Percentiles rank a stretch among this genome's conserved stretches.
These are phyloP conservation scores for Vaccinium macrocarpon DNA, from an alignment of 148 eudicot species.

Conservation along the genomic window DNA sequence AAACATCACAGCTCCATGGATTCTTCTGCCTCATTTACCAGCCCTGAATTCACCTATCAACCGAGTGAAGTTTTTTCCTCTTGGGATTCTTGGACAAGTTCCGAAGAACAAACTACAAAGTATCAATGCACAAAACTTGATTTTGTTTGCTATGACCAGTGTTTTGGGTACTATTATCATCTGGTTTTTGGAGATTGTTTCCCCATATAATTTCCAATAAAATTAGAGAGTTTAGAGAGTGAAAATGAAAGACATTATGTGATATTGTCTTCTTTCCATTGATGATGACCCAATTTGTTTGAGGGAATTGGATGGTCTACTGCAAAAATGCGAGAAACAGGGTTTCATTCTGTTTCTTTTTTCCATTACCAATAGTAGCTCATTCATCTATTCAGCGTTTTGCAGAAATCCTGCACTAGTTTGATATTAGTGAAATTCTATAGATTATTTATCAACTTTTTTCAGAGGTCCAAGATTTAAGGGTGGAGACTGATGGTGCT, in stretches of 20 bases:
- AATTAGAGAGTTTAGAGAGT: background rate
- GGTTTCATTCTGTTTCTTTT: background rate
- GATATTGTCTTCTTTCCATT: background rate
- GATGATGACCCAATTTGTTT: background rate
- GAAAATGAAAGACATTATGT: background rate
- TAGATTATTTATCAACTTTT: background rate
- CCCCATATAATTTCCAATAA: background rate
- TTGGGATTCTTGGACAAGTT: background rate
- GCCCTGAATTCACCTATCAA: background rate
- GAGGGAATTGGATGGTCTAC: background rate
- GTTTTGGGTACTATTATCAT: background rate
- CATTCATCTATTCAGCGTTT: background rate
- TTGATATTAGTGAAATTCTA: background rate
- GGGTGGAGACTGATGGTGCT: background rate
- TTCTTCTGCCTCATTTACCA: background rate
- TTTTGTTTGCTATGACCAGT: background rate
- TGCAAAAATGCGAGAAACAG: background rate
- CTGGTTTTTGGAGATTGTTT: background rate
- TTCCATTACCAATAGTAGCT: background rate
- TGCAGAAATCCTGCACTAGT: background rate
- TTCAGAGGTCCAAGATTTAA: background rate
- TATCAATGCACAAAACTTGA: background rate
- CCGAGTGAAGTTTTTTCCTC: background rate
- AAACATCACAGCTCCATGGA: background rate
- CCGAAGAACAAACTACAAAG: background rate